A percentile compares a stretch with the other conserved stretches of the same genome.
phyloP scores from a whole-genome alignment of 345 rosid genomes.

The Cardamine resedifolia region DNA sequence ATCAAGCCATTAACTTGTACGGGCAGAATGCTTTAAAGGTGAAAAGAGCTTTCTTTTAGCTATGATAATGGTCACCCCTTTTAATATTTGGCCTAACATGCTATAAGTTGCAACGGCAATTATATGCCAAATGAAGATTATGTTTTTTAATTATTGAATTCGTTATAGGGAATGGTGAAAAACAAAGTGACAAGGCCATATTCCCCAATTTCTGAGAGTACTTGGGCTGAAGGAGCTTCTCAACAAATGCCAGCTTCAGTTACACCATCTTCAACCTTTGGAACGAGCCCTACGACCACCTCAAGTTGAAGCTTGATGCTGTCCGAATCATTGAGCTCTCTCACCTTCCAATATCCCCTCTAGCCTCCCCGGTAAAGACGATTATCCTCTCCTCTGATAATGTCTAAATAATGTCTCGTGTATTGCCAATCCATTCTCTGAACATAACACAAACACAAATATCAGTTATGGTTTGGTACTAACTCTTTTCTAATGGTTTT shows the following conservation, averaged over 20 bases:
- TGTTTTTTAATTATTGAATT: background rate
- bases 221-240: conserved; percentile 54
- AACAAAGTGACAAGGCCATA: conserved; percentile 82
- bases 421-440: background rate
- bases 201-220: conserved; percentile 59
- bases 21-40: conserved; percentile 64
- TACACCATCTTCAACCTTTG: conserved; percentile 60
- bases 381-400: background rate
- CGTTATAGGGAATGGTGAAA: conserved; percentile 64
- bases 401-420: background rate
- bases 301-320: conserved; percentile 18
- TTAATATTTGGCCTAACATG: background rate
- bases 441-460: background rate
- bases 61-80: too few species aligned
- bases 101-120: background rate
- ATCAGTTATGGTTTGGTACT: background rate
- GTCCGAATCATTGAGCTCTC: conserved; percentile 14
- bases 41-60: conserved; percentile 32
- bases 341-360: background rate
- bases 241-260: conserved; percentile 55
- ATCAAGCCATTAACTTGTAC: conserved; percentile 60
- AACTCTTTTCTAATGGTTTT: background rate
- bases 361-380: conserved; percentile 22
- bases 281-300: conserved; percentile 39
- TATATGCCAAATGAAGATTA: conserved; percentile 1